Evolutionary conservation across 495 filamentous ascomycete species (phyloP).

Genomic region (Paragyromitra xinjiangensis): DNA sequence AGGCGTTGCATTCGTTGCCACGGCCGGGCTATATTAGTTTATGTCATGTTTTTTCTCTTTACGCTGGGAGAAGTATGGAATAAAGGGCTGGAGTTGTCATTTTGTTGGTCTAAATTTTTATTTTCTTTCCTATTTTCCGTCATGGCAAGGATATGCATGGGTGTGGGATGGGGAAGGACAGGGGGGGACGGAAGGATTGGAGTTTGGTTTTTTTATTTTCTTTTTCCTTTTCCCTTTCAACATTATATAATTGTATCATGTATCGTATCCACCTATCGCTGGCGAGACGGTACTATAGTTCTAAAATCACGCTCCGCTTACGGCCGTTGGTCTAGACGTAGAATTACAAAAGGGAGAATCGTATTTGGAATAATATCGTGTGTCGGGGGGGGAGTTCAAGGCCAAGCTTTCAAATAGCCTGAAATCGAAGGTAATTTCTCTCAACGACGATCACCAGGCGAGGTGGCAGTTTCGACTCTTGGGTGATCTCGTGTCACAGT

Average conservation of each 20-base stretch:
- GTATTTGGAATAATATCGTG: not conserved
- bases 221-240: conserved; percentile 1
- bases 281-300: conserved; percentile 15
- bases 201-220: conserved; percentile 28
- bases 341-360: conserved; percentile 3
- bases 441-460: conserved; percentile 1
- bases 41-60: conserved; percentile 21
- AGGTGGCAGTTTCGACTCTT: conserved; percentile 1
- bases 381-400: not conserved
- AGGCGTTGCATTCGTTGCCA: conserved; percentile 38
- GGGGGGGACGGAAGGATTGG: conserved; percentile 9
- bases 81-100: conserved; percentile 54
- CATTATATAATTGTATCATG: conserved; percentile 22
- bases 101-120: conserved; percentile 49
- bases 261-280: conserved; percentile 18
- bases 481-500: conserved; percentile 26
- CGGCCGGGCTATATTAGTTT: conserved; percentile 16
- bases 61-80: conserved; percentile 39
- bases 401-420: not conserved
- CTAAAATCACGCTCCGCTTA: not conserved
- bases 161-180: not conserved
- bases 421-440: not conserved
- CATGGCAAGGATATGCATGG: conserved; percentile 15
- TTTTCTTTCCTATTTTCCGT: conserved; percentile 40
- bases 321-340: not conserved